Evolutionary conservation across 163 green algal genomes (phyloP).

Genomic region (Scenedesmus sp.): DNA sequence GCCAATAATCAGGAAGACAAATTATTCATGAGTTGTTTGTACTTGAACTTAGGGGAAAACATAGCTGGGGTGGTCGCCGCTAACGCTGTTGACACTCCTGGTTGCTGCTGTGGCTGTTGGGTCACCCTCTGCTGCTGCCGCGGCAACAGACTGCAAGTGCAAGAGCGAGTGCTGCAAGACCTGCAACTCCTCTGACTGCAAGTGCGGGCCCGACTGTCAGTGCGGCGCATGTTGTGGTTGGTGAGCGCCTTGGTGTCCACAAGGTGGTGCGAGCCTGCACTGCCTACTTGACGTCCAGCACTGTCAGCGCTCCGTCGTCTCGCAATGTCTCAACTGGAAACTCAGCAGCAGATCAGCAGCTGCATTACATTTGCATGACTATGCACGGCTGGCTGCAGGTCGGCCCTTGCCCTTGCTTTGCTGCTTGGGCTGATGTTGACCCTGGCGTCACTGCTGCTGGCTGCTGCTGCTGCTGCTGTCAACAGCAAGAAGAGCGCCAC

Average conservation of each 20-base stretch:
- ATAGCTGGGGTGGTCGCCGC: background rate
- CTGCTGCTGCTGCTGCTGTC: background rate
- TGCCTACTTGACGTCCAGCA: too few species aligned
- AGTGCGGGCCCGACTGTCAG: background rate
- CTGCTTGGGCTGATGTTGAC: background rate
- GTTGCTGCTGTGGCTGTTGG: background rate
- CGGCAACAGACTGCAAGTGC: background rate
- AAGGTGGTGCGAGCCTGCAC: too few species aligned
- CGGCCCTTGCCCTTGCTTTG: background rate
- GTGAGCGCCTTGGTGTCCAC: background rate
- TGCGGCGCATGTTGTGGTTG: slow-evolving; percentile 17
- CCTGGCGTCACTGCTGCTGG: background rate
- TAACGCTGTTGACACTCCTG: background rate
- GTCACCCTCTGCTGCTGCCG: background rate
- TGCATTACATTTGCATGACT: background rate
- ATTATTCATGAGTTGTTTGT: background rate
- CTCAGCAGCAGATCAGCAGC: too few species aligned
- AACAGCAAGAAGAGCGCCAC: background rate
- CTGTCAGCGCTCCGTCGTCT: too few species aligned
- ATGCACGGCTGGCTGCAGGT: background rate
- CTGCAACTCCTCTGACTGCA: background rate
- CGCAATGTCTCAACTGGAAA: too few species aligned
- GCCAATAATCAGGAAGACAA: background rate
- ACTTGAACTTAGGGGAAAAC: too few species aligned
- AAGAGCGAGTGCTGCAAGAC: slow-evolving; percentile 25